A percentile compares a stretch with the other conserved stretches of the same genome.
Evolutionary conservation across 345 rosid species (phyloP).

Genomic region (Euclidium syriacum): DNA sequence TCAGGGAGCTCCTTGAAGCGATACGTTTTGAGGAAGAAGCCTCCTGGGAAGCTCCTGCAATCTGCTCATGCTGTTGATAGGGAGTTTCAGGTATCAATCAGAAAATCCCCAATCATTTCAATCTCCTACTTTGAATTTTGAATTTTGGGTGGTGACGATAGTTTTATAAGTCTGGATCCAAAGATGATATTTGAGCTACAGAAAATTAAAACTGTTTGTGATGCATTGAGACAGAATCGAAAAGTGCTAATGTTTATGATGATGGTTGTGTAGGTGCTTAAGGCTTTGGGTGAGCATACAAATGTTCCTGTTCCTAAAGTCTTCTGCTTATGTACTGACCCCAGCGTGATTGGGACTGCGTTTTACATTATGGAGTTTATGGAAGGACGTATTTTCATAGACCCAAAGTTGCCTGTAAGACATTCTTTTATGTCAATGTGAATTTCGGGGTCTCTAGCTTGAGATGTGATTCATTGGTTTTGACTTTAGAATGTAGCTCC

Average conservation of each 20-base stretch:
- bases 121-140: background rate
- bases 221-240: background rate
- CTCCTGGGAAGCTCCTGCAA: slow-evolving; percentile 72
- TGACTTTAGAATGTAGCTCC: slow-evolving; percentile 59
- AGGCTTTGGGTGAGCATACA: slow-evolving; percentile 70
- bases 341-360: slow-evolving; percentile 66
- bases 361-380: slow-evolving; percentile 96
- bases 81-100: slow-evolving; percentile 56
- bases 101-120: background rate
- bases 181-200: background rate
- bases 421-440: background rate
- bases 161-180: background rate
- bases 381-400: slow-evolving; percentile 85
- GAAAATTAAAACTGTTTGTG: background rate
- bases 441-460: background rate
- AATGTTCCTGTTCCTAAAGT: slow-evolving; percentile 86
- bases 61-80: slow-evolving; percentile 96
- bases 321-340: slow-evolving; percentile 69
- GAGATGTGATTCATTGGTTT: slow-evolving; percentile 1
- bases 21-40: slow-evolving; percentile 92
- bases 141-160: background rate
- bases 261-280: slow-evolving; percentile 53
- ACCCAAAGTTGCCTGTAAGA: slow-evolving; percentile 62
- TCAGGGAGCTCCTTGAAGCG: slow-evolving; percentile 47
- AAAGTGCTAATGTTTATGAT: slow-evolving; percentile 10